A percentile compares a stretch with the other conserved stretches of the same genome.
phyloP scores from a whole-genome alignment of 2,329 filamentous ascomycete genomes.

The Penicillium sp. region DNA sequence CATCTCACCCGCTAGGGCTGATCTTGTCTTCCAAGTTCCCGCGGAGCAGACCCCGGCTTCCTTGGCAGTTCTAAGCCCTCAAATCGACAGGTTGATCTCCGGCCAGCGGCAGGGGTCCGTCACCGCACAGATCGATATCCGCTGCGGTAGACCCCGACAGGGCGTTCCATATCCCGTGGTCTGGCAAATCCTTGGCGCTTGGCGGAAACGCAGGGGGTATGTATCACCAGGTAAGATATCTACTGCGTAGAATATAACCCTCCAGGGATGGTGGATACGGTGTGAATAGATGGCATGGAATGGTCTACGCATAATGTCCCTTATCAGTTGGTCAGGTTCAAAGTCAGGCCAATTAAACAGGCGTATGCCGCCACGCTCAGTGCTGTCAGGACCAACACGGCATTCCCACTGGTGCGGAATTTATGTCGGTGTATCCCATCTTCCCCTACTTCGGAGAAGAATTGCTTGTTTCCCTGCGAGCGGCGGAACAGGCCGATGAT shows the following conservation, averaged over 20 bases:
- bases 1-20: slow-evolving; percentile 17
- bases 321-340: slow-evolving; percentile 43
- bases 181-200: slow-evolving; percentile 32
- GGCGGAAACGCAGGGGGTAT: slow-evolving; percentile 31
- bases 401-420: slow-evolving; percentile 64
- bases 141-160: slow-evolving; percentile 9
- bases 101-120: slow-evolving; percentile 18
- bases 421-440: slow-evolving; percentile 59
- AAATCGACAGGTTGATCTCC: slow-evolving; percentile 11
- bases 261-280: slow-evolving; percentile 3
- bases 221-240: slow-evolving; percentile 14
- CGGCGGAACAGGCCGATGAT: slow-evolving; percentile 79
- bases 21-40: slow-evolving; percentile 13
- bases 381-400: slow-evolving; percentile 59
- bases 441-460: slow-evolving; percentile 63
- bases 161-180: slow-evolving; percentile 9
- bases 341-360: slow-evolving; percentile 56
- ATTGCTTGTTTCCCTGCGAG: slow-evolving; percentile 88
- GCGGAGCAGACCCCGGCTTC: slow-evolving; percentile 19
- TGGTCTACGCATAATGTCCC: neutral
- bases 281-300: slow-evolving; percentile 1
- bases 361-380: slow-evolving; percentile 61
- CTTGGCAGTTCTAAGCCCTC: slow-evolving; percentile 18
- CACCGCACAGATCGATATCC: slow-evolving; percentile 17
- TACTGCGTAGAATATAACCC: slow-evolving; percentile 4